phyloP scores from a whole-genome alignment of 768 basidiomycete species.

The Xanthoconium stramineum region DNA sequence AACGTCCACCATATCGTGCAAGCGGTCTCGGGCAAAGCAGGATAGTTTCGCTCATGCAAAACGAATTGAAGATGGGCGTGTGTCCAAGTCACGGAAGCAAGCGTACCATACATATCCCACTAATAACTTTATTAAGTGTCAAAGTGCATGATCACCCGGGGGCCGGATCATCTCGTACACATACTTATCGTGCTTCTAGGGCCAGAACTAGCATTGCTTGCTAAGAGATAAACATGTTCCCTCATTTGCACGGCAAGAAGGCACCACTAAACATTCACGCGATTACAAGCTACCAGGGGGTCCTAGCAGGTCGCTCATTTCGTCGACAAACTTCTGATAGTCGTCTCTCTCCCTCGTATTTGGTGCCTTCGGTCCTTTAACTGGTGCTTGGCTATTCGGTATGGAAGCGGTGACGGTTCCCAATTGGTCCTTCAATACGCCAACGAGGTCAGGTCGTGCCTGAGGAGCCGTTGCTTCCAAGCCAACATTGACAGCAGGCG shows the following conservation, averaged over 20 bases:
- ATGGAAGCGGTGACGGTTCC: conserved; percentile 36
- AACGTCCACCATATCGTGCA: conserved; percentile 52
- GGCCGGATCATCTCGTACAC: too few species aligned
- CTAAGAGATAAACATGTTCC: neutral
- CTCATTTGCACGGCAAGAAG: neutral
- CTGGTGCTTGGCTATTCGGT: conserved; percentile 12
- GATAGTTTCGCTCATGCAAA: conserved; percentile 38
- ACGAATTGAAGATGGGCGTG: neutral
- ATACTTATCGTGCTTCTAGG: neutral
- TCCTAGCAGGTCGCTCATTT: conserved; percentile 65
- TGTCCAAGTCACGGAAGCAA: conserved; percentile 2
- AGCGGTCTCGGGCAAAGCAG: conserved; percentile 68
- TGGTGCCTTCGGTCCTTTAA: conserved; percentile 21
- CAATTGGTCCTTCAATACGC: conserved; percentile 58
- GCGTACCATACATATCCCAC: neutral
- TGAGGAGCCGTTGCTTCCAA: conserved; percentile 27
- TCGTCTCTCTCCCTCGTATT: conserved; percentile 54
- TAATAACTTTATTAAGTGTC: neutral
- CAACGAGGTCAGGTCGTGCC: conserved; percentile 64
- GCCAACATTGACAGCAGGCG: conserved; percentile 48
- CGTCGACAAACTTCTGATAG: conserved; percentile 74
- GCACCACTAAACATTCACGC: neutral
- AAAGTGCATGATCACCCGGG: neutral
- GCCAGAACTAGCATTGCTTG: neutral
- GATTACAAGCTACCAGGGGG: conserved; percentile 16